Percentiles rank a stretch among this genome's conserved stretches.
phyloP scores from a whole-genome alignment of 768 basidiomycete species.

The Rubroboletus satanas region DNA sequence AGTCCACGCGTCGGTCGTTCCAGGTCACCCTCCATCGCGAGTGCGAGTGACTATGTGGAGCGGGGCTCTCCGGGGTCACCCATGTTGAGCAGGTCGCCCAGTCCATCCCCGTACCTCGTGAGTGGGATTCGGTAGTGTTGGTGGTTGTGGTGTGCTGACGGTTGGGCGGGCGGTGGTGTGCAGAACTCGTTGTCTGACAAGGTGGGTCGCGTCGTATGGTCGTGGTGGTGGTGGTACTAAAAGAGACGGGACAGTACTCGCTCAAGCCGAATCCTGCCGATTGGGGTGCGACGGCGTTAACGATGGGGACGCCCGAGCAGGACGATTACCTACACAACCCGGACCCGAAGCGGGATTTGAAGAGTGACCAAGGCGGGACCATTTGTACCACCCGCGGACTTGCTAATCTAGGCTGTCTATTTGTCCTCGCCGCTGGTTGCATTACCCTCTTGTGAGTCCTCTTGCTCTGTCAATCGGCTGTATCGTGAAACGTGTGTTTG shows the following conservation, averaged over 20 bases:
- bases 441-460: conserved; percentile 55
- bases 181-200: conserved; percentile 30
- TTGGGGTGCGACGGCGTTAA: conserved; percentile 46
- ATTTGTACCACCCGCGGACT: conserved; percentile 62
- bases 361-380: conserved; percentile 52
- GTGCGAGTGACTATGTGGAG: conserved; percentile 15
- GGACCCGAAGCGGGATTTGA: conserved; percentile 49
- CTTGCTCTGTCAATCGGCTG: neutral
- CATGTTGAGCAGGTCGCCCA: conserved; percentile 19
- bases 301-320: conserved; percentile 44
- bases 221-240: neutral
- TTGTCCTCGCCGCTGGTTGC: conserved; percentile 46
- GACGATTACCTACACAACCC: conserved; percentile 68
- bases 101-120: conserved; percentile 28
- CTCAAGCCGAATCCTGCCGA: conserved; percentile 43
- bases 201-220: conserved; percentile 5
- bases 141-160: neutral
- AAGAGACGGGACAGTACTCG: conserved; percentile 31
- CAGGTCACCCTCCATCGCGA: conserved; percentile 19
- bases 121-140: neutral
- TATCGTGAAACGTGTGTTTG: neutral
- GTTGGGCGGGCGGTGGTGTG: too few species aligned
- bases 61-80: conserved; percentile 13
- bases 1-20: conserved; percentile 13
- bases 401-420: conserved; percentile 63